Conservation (phyloP, 2,329 filamentous ascomycete genomes). For the Phaeoacremonium minimum region DNA sequence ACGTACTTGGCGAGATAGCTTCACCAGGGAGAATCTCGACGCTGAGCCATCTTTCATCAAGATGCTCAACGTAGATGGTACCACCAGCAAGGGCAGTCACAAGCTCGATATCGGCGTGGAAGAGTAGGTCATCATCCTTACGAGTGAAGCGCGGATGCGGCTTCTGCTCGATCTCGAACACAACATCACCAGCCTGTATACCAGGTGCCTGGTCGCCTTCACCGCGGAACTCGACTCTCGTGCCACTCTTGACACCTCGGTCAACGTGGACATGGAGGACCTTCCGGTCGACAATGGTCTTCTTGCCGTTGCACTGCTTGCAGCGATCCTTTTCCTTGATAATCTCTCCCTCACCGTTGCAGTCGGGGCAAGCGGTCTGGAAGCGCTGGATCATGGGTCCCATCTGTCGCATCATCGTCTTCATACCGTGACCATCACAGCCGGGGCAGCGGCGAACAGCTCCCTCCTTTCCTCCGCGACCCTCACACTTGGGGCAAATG, state of each 20-base stretch:
- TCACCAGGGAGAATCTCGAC: slow-evolving; percentile 92
- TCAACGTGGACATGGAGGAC: slow-evolving; percentile 98
- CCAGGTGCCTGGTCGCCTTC: slow-evolving; percentile 96
- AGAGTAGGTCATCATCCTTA: slow-evolving; percentile 93
- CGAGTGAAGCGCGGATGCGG: slow-evolving; percentile 93
- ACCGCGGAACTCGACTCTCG: slow-evolving; percentile 94
- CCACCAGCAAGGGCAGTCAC: slow-evolving; percentile 92
- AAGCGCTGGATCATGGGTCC: slow-evolving; percentile 99
- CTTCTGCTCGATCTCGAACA: slow-evolving; percentile 99
- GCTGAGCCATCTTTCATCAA: slow-evolving; percentile 94
- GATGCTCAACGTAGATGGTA: slow-evolving; percentile 87
- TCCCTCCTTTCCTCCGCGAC: slow-evolving; percentile 92
- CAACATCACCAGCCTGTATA: slow-evolving; percentile 89
- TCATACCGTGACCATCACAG: slow-evolving; percentile 95
- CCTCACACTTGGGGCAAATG: slow-evolving; percentile 92
- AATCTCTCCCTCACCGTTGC: slow-evolving; percentile 93
- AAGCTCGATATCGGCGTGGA: slow-evolving; percentile 91
- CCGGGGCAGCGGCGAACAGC: slow-evolving; percentile 90
- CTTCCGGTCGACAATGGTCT: slow-evolving; percentile 96
- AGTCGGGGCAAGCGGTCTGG: slow-evolving; percentile 98
- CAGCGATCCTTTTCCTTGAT: slow-evolving; percentile 97
- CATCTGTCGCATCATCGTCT: slow-evolving; percentile 99
- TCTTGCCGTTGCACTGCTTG: slow-evolving; percentile 96
- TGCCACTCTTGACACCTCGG: slow-evolving; percentile 85
- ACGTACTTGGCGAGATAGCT: slow-evolving; percentile 85